These are phyloP conservation scores for Phytophthora sojae DNA, from an alignment of 352 stramenopile genomes.

Conservation along the genomic window DNA sequence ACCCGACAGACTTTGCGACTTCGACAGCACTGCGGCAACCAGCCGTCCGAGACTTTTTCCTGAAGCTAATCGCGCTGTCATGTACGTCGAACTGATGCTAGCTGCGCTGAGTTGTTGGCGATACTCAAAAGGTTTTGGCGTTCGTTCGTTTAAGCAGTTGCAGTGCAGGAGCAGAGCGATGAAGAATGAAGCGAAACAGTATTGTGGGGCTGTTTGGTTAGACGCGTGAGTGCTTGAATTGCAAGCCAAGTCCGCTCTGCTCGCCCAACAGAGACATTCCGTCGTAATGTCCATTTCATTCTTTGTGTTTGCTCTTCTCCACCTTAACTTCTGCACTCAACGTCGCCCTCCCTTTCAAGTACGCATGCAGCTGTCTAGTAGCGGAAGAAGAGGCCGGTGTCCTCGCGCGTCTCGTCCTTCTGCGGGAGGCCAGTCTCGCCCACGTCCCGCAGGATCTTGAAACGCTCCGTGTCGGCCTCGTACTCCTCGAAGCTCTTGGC, in stretches of 20 bases:
- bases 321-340: slow-evolving; percentile 33
- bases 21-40: slow-evolving; percentile 42
- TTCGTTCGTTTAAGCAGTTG: slow-evolving; percentile 29
- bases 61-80: slow-evolving; percentile 71
- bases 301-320: slow-evolving; percentile 38
- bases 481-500: slow-evolving; percentile 89
- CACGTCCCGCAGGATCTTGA: slow-evolving; percentile 82
- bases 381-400: slow-evolving; percentile 89
- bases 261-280: slow-evolving; percentile 9
- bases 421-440: slow-evolving; percentile 82
- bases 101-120: background rate
- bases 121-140: background rate
- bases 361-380: slow-evolving; percentile 70
- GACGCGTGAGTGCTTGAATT: background rate
- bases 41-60: slow-evolving; percentile 64
- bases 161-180: slow-evolving; percentile 33
- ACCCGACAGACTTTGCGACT: slow-evolving; percentile 51
- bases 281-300: slow-evolving; percentile 47
- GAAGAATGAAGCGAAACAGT: slow-evolving; percentile 24
- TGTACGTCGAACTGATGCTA: slow-evolving; percentile 36
- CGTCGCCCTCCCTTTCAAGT: slow-evolving; percentile 8
- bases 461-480: slow-evolving; percentile 76
- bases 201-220: background rate
- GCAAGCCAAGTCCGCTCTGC: slow-evolving; percentile 2
- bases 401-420: slow-evolving; percentile 72